phyloP scores from a whole-genome alignment of 129 eudicot species.

The Rutidosis leptorrhynchoides region DNA sequence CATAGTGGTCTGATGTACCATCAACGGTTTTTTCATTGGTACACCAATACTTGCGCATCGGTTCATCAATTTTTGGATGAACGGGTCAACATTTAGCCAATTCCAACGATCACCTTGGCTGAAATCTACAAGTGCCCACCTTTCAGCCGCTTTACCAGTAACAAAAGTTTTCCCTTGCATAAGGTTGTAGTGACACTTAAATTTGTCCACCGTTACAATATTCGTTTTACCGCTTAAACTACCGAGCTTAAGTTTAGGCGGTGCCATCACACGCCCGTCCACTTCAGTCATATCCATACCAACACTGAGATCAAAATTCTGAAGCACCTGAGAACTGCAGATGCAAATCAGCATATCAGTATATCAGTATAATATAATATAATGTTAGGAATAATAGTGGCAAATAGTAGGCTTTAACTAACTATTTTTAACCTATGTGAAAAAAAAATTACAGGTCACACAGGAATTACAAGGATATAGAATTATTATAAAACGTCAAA shows the following conservation, averaged over 20 bases:
- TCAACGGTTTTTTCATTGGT: conserved; percentile 39
- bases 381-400: background rate
- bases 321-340: conserved; percentile 40
- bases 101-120: conserved; percentile 13
- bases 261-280: conserved; percentile 56
- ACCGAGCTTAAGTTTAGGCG: conserved; percentile 60
- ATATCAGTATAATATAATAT: too few species aligned
- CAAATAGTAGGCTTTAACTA: background rate
- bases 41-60: conserved; percentile 46
- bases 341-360: background rate
- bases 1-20: conserved; percentile 24
- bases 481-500: too few species aligned
- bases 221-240: conserved; percentile 16
- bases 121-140: conserved; percentile 67
- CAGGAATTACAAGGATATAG: too few species aligned
- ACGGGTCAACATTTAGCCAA: conserved; percentile 15
- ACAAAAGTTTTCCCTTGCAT: conserved; percentile 33
- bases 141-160: too few species aligned
- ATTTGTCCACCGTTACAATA: conserved; percentile 38
- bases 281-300: conserved; percentile 55
- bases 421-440: background rate
- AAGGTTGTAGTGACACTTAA: conserved; percentile 69
- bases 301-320: conserved; percentile 51
- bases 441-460: too few species aligned
- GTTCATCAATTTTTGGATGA: conserved; percentile 33